Evolutionary conservation across 495 filamentous ascomycete genomes (phyloP), one percentile per base, ranked within the genome.

Genomic region (Aspergillus baeticus): DNA sequence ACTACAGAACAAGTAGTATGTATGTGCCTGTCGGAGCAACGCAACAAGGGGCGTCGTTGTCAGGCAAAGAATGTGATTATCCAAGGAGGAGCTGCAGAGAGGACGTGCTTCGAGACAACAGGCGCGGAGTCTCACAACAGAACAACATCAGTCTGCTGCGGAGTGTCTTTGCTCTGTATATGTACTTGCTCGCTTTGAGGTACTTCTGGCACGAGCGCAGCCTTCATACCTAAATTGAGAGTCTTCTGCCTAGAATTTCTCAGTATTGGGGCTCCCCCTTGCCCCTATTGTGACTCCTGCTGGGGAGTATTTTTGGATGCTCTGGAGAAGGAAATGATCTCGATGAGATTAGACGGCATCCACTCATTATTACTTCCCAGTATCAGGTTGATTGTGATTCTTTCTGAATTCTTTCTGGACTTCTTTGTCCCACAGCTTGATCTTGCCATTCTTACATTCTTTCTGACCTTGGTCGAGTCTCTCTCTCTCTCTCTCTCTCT

Each of bases 121-220:
- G 44, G n/a, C 26, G 26, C 23, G 20, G 21, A 47, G 45, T 49
- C 17, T 49, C 45, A 49, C 45, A 49, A 36, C 45, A 49, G 31
- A 15, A 49, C 14, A 35, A 35, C 10, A 17, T 6, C 31, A n/a
- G 14, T 15, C 26, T 15, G 43, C 22, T 43, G 18, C 20, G 39
- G 21, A 11, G n/a, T 7, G 14, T 29, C 45, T n/a, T n/a, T 13
- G 29, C 15, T 49, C 45, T 49, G 35, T 20, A 49, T 49, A 49
- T 29, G 26, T 49, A 34, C 14, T 14, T 49, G 15, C 17, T 14
- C 18, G 26, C n/a, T 10, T 22, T 13, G 17, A 33, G 45, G 45
- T 49, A 49, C 45, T 49, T 49, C 44, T 47, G 44, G 44, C 44
- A 47, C 44, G 44, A 47, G 44, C 42, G 38, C 10, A 11, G n/a